These are phyloP conservation scores for Pistacia vera DNA, from an alignment of 345 rosid species.

Conservation along the genomic window DNA sequence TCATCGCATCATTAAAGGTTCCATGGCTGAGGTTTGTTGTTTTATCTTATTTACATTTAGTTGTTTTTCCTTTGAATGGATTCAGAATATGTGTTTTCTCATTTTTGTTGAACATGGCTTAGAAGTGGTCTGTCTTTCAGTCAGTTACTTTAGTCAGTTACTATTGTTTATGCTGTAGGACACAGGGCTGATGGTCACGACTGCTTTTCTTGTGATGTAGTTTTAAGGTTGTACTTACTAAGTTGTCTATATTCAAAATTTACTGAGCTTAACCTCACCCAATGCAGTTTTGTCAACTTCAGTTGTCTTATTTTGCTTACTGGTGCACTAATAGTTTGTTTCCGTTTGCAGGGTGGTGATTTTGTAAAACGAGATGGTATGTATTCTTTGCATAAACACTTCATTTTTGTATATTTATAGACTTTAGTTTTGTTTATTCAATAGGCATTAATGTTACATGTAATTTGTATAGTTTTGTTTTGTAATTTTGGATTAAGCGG, in stretches of 20 bases:
- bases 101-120: constrained; percentile 54
- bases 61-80: constrained; percentile 14
- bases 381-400: constrained; percentile 24
- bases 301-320: neutral
- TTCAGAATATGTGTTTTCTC: constrained; percentile 23
- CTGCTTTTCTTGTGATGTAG: constrained; percentile 99
- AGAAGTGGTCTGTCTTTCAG: constrained; percentile 67
- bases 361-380: constrained; percentile 89
- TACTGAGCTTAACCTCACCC: constrained; percentile 48
- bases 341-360: constrained; percentile 87
- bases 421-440: too few species aligned
- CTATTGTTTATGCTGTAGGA: constrained; percentile 97
- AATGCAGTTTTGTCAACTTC: constrained; percentile 23
- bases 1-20: constrained; percentile 79
- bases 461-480: neutral
- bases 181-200: constrained; percentile 92
- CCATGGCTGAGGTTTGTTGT: constrained; percentile 92
- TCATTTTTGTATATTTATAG: neutral
- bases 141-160: constrained; percentile 58
- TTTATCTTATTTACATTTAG: constrained; percentile 16
- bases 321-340: constrained; percentile 34
- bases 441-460: too few species aligned
- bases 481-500: neutral
- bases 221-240: constrained; percentile 95
- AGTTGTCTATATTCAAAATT: constrained; percentile 63